Percentiles rank a stretch among this genome's conserved stretches.
Conservation (phyloP, 2,329 filamentous ascomycete species). For the Nemania bipapillata region DNA sequence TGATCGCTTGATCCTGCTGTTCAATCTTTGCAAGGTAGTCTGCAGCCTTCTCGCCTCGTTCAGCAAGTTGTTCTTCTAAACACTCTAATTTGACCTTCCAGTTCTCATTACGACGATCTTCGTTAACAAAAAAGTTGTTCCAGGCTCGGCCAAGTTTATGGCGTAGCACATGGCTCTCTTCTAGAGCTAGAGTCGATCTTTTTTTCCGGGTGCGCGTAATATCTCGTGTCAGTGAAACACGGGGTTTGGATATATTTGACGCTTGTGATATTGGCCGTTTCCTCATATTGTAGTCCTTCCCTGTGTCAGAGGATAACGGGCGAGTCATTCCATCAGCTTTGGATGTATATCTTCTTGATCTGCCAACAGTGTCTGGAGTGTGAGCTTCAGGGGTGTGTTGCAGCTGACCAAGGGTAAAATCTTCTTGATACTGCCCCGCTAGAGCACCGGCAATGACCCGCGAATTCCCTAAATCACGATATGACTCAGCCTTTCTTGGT, state of each 20-base stretch:
- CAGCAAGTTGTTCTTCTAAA: conserved; percentile 37
- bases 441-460: neutral
- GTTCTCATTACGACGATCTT: conserved; percentile 35
- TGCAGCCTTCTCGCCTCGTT: conserved; percentile 32
- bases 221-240: conserved; percentile 17
- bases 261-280: conserved; percentile 37
- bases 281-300: neutral
- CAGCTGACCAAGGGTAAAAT: neutral
- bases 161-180: conserved; percentile 34
- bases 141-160: conserved; percentile 37
- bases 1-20: conserved; percentile 37
- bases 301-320: neutral
- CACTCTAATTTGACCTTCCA: conserved; percentile 39
- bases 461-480: neutral
- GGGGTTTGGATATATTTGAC: conserved; percentile 45
- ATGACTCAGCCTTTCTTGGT: neutral
- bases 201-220: neutral
- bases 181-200: conserved; percentile 28
- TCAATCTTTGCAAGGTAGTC: conserved; percentile 25
- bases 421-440: neutral
- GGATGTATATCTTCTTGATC: neutral
- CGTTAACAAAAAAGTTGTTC: conserved; percentile 41
- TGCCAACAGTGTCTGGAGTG: neutral
- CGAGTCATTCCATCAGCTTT: neutral
- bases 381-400: neutral